Evolutionary conservation across 2,329 filamentous ascomycete genomes (phyloP).

Genomic region (Monilinia aucupariae): DNA sequence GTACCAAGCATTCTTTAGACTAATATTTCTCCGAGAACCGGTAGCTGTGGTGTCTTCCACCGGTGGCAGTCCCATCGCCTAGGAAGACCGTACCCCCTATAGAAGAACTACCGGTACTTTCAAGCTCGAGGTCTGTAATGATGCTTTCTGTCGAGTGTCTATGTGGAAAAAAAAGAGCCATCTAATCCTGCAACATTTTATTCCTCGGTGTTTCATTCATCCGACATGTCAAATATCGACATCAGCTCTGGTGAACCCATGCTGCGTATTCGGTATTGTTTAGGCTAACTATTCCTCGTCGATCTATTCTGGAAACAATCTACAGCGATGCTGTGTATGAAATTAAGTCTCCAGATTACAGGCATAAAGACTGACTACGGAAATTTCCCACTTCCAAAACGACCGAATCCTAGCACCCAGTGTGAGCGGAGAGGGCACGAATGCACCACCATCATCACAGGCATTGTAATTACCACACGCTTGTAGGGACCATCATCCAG

Average conservation of each 20-base stretch:
- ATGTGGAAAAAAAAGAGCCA: not conserved
- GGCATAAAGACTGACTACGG: slow-evolving; percentile 1
- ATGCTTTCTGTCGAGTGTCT: not conserved
- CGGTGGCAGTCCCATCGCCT: not conserved
- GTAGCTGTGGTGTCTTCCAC: not conserved
- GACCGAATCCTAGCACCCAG: not conserved
- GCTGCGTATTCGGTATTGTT: not conserved
- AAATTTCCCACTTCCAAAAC: slow-evolving; percentile 9
- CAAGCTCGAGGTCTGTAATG: not conserved
- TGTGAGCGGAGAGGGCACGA: not conserved
- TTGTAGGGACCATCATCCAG: slow-evolving; percentile 4
- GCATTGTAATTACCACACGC: not conserved
- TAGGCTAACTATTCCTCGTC: not conserved
- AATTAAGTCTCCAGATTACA: not conserved
- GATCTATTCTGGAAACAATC: not conserved
- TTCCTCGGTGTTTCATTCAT: not conserved
- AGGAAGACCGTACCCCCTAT: not conserved
- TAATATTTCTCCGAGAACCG: not conserved
- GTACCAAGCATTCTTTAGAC: not conserved
- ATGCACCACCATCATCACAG: not conserved
- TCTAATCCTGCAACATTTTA: not conserved
- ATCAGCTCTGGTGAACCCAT: slow-evolving; percentile 2
- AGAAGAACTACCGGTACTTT: not conserved
- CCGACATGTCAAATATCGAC: not conserved
- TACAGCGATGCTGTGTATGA: not conserved